Evolutionary conservation across 371 early-diverging fungal genomes (phyloP), one percentile per base, ranked within the genome.

Genomic region (Capillidium heterosporum): DNA sequence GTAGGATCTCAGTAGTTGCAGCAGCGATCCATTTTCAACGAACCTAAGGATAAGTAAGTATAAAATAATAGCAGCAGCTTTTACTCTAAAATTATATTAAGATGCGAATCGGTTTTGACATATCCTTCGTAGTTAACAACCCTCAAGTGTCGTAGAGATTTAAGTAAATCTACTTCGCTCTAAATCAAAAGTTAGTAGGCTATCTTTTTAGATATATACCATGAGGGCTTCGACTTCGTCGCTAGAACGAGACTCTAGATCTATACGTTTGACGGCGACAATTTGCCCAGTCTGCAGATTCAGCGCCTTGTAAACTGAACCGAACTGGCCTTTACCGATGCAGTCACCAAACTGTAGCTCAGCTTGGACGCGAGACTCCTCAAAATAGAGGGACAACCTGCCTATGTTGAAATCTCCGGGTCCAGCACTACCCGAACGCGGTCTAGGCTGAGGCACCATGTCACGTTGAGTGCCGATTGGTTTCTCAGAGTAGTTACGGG

Each of bases 11-110:
- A 88, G 71, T 15, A 90, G 85, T 3, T 80, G 81, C 64, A 85
- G 74, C 21, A 98, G 74, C 1, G 95, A 95, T 10, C 98, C 98
- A 61, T 91, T 89, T 65, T 96, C 96, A 39, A 91, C 95, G 66
- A 79, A 76, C 57, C 67, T 67, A 27, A 21, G 50, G 19, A 35
- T 7, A 13, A 4, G 35, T 35, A 7, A 35, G 35, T 35, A 26
- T 13, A 50, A 52, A 1, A 17, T 11, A 28, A 5, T 27, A 5
- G 8, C 24, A 5, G 27, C 49, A 26, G 26, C 7, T 51, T 61
- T 27, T 70, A 87, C 84, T 93, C 95, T 65, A 95, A 73, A 19
- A 92, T 77, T 52, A 95, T 84, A 63, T 88, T 82, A 24, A 93
- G 66, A 57, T 78, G 71, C 7, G 73, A 72, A 24, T 75, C 67